Base-by-base conservation (phyloP, 345 rosid species). In the Aquilaria malaccensis region DNA sequence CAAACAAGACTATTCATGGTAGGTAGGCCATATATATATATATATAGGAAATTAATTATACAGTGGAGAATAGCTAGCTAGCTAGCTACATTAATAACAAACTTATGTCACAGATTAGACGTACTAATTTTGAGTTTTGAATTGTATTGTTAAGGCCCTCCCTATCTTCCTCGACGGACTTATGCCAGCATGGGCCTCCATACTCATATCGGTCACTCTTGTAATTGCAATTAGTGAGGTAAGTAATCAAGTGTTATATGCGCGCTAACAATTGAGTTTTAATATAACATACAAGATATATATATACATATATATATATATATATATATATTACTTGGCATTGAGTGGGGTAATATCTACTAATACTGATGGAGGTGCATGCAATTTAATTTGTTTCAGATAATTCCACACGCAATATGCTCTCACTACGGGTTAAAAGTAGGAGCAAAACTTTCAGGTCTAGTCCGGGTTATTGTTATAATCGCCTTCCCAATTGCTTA, bases 151-250 rank as follows among this genome's bases (percentile, higher is more conserved):
- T 11, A 13, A 78, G 97, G 94, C 97, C 55, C 74, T 85, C 61
- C 97, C 95, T 0, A 81, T 91, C 70, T 91, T 91, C 81, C 77
- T 91, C 1, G 96, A 91, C 29, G 81, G 88, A 0, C 76, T 91
- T 60, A 82, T 88, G 71, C 87, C 92, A 30, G 92, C 96, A 58
- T 91, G 96, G 92, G 86, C 82, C 32, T 80, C 96, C 60, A 68
- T 91, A 55, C 64, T 91, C 57, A 78, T 91, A 78, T 88, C 98
- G 0, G 96, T 91, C 33, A 88, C 92, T 15, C 92, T 88, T 55
- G 79, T 88, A 56, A 89, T 88, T 55, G 78, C 92, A 4, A 88
- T 88, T 58, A 96, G 96, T 13, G 96, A 91, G 95, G 98, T 91
- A 74, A 56, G 15, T 0, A 47, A 45, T 48, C n/a, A 61, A 31